These are phyloP conservation scores for Citrus mangshanensis DNA, from an alignment of 345 rosid species.

Conservation along the genomic window DNA sequence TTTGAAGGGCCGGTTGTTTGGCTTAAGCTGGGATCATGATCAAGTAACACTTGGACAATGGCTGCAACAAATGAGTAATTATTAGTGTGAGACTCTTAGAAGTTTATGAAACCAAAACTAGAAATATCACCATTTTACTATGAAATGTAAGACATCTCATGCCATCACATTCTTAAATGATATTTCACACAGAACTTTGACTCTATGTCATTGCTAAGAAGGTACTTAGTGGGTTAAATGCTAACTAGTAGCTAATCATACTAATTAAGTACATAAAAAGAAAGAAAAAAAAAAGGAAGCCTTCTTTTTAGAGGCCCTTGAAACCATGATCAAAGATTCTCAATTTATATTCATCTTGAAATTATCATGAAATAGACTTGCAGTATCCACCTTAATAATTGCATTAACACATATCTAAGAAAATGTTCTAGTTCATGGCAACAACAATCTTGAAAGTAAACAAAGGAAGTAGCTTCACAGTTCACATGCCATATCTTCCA, in stretches of 20 bases:
- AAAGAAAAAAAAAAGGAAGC: neutral
- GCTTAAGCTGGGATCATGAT: constrained; percentile 80
- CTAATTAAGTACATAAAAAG: neutral
- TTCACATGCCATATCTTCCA: neutral
- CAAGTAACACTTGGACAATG: constrained; percentile 80
- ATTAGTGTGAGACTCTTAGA: neutral
- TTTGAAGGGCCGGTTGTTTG: constrained; percentile 72
- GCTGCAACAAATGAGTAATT: constrained; percentile 45
- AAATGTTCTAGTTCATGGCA: neutral
- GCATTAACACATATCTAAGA: neutral
- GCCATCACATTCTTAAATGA: neutral
- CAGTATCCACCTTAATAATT: neutral
- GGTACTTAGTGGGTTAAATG: neutral
- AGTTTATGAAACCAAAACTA: neutral
- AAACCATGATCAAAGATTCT: neutral
- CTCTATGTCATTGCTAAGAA: neutral
- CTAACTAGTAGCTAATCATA: neutral
- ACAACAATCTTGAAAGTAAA: neutral
- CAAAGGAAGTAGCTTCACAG: neutral
- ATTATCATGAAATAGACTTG: neutral
- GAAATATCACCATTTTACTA: neutral
- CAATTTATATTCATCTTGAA: neutral
- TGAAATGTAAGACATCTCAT: neutral
- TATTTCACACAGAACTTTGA: neutral
- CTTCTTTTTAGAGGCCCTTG: neutral